These are phyloP conservation scores for Trichoderma atroviride DNA, from an alignment of 2,329 filamentous ascomycete species.

Conservation along the genomic window DNA sequence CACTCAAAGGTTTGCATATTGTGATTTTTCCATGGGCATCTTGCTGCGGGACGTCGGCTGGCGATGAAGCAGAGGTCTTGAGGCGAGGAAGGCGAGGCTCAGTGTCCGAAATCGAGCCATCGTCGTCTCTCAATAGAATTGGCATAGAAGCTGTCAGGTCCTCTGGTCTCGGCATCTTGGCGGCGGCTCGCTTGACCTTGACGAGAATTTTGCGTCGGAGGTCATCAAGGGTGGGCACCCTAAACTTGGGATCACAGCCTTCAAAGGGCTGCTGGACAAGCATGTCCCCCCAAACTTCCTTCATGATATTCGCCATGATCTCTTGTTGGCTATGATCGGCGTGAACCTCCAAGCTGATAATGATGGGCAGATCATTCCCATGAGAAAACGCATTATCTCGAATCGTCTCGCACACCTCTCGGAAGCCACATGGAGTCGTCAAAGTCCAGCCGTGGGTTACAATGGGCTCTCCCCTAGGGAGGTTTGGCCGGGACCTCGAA, in stretches of 20 bases:
- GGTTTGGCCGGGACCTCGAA: constrained; percentile 32
- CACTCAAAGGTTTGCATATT: constrained; percentile 72
- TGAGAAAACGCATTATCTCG: constrained; percentile 75
- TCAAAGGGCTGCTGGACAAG: constrained; percentile 65
- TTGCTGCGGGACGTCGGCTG: constrained; percentile 22
- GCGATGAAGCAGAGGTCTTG: constrained; percentile 4
- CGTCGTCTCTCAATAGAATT: constrained; percentile 37
- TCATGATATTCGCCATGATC: constrained; percentile 93
- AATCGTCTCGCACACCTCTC: constrained; percentile 81
- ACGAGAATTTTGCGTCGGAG: constrained; percentile 79
- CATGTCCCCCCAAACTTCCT: constrained; percentile 77
- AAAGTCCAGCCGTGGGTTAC: constrained; percentile 84
- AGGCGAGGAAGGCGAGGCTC: constrained; percentile 36
- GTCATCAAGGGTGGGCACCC: constrained; percentile 70
- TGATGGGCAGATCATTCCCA: constrained; percentile 77
- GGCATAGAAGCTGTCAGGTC: constrained; percentile 40
- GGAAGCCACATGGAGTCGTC: constrained; percentile 83
- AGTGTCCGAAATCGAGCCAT: constrained; percentile 50
- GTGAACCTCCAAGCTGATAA: constrained; percentile 92
- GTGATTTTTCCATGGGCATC: constrained; percentile 50
- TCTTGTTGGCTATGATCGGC: constrained; percentile 81
- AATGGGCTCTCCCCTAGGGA: constrained; percentile 66
- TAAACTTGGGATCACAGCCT: constrained; percentile 53
- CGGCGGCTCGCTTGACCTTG: constrained; percentile 69
- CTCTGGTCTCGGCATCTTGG: constrained; percentile 37